Percentiles rank a stretch among this genome's conserved stretches.
Conservation (phyloP, 2,329 filamentous ascomycete genomes). For the Xylariaceae sp. region DNA sequence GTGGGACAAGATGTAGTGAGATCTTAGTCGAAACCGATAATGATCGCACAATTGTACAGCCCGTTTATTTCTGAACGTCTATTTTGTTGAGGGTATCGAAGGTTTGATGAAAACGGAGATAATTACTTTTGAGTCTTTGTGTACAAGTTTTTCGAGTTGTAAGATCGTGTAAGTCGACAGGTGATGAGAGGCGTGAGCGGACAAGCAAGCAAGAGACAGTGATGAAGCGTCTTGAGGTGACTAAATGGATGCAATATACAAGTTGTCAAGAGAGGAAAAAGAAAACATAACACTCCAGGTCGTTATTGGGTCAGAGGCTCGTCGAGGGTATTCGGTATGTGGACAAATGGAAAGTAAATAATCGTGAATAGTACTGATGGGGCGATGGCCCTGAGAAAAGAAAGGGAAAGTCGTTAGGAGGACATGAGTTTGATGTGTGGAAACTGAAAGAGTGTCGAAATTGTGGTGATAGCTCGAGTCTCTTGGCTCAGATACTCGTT, state of each 20-base stretch:
- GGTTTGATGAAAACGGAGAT: constrained; percentile 34
- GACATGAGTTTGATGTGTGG: constrained; percentile 49
- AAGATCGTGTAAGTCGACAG: constrained; percentile 31
- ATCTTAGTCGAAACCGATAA: constrained; percentile 34
- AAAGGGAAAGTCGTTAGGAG: constrained; percentile 51
- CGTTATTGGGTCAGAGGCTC: constrained; percentile 55
- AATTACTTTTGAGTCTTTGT: constrained; percentile 40
- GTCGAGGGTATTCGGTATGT: constrained; percentile 50
- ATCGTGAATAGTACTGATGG: constrained; percentile 41
- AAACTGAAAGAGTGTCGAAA: constrained; percentile 41
- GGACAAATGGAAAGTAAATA: constrained; percentile 47
- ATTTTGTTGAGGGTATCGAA: constrained; percentile 37
- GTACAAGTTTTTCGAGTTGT: constrained; percentile 34
- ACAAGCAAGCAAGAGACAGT: constrained; percentile 24
- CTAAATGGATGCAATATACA: constrained; percentile 43
- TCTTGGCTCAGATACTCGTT: constrained; percentile 25
- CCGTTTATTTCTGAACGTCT: constrained; percentile 36
- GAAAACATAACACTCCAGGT: constrained; percentile 49
- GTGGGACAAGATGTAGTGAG: constrained; percentile 37
- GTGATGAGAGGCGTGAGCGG: constrained; percentile 23
- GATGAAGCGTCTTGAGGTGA: constrained; percentile 18
- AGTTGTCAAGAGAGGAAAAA: constrained; percentile 36
- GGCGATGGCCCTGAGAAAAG: constrained; percentile 42
- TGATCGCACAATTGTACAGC: constrained; percentile 40
- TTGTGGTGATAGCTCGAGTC: constrained; percentile 8